Conservation (phyloP, 2,329 filamentous ascomycete genomes). For the Trichoderma hamatum region DNA sequence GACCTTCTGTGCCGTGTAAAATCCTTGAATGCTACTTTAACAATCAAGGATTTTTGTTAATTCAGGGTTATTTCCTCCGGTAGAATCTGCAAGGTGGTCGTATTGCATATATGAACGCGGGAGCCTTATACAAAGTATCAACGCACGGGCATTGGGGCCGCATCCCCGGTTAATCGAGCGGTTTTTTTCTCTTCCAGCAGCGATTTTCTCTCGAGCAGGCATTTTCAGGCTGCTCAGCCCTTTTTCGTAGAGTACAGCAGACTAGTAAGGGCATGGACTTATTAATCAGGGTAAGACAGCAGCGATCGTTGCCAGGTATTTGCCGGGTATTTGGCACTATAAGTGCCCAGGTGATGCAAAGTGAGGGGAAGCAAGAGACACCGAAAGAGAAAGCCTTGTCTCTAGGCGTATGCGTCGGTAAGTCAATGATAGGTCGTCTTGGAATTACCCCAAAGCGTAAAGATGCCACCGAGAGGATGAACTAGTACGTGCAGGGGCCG, state of each 20-base stretch:
- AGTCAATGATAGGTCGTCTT: background rate
- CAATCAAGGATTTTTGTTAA: background rate
- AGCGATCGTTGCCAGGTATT: background rate
- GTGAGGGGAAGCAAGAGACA: background rate
- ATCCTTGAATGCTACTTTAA: background rate
- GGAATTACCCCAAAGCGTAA: background rate
- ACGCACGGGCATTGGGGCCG: background rate
- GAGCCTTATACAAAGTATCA: background rate
- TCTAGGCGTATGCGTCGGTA: background rate
- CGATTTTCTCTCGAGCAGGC: background rate
- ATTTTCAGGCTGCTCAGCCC: background rate
- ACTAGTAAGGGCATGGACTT: background rate
- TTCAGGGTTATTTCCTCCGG: background rate
- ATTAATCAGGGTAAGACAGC: background rate
- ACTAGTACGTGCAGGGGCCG: background rate
- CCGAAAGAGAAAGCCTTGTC: background rate
- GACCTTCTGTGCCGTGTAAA: background rate
- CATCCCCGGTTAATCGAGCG: background rate
- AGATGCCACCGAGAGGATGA: background rate
- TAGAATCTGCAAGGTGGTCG: background rate
- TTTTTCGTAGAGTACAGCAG: background rate
- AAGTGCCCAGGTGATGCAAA: background rate
- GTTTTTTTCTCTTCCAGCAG: too few species aligned
- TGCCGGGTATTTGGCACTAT: background rate
- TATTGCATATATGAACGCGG: background rate